phyloP scores from a whole-genome alignment of 805 yeast species.

The Yarrowia sp. region DNA sequence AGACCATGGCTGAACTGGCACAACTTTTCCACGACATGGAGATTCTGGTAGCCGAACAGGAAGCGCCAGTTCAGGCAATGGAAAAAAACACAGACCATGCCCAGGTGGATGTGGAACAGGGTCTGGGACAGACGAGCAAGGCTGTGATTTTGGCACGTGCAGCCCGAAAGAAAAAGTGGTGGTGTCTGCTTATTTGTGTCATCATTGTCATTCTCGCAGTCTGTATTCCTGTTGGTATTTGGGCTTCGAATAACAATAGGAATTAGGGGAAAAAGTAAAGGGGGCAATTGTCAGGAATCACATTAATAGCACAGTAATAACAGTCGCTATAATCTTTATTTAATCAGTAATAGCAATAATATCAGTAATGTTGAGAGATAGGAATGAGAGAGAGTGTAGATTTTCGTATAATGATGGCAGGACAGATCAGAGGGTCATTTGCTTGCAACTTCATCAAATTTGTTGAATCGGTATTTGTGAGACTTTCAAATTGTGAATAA shows the following conservation, averaged over 20 bases:
- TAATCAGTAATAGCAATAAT: too few relatives aligned
- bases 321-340: too few relatives aligned
- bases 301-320: too few relatives aligned
- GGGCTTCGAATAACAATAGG: neutral
- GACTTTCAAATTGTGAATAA: too few relatives aligned
- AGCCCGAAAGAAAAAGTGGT: constrained; percentile 2
- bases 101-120: neutral
- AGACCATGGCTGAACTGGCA: neutral
- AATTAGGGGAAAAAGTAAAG: too few relatives aligned
- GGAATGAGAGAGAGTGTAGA: too few relatives aligned
- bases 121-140: neutral
- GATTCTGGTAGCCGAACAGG: neutral
- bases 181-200: constrained; percentile 1
- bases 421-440: too few relatives aligned
- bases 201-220: neutral
- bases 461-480: too few relatives aligned
- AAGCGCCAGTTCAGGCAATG: neutral
- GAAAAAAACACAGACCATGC: neutral
- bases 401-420: too few relatives aligned
- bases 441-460: too few relatives aligned
- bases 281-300: neutral
- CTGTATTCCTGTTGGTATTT: neutral
- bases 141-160: neutral
- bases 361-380: too few relatives aligned
- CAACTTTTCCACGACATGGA: constrained; percentile 1